Conservation (phyloP, 129 eudicot species). For the Escallonia herrerae region DNA sequence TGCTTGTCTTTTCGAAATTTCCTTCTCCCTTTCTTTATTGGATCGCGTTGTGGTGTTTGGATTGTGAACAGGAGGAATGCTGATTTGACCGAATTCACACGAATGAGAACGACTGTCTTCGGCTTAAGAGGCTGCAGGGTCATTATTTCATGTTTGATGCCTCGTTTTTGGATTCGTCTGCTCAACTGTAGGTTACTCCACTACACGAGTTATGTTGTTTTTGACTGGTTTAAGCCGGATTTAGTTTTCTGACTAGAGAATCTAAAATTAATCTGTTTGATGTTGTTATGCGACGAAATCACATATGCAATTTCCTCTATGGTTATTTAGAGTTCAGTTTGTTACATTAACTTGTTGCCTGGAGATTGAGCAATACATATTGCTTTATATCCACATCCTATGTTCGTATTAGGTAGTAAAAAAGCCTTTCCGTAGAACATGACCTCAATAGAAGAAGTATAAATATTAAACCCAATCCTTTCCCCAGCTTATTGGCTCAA, state of each 20-base stretch:
- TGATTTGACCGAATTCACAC: conserved; percentile 69
- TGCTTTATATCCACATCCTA: too few species aligned
- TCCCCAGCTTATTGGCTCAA: too few species aligned
- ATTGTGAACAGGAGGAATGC: conserved; percentile 73
- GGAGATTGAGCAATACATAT: too few species aligned
- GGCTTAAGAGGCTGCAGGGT: conserved; percentile 73
- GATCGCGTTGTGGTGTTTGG: conserved; percentile 64
- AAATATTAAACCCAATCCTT: too few species aligned
- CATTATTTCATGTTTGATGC: conserved; percentile 82
- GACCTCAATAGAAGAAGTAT: too few species aligned
- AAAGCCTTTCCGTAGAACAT: too few species aligned
- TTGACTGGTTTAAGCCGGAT: neutral
- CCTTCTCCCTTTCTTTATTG: neutral
- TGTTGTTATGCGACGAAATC: neutral
- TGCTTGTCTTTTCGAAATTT: too few species aligned
- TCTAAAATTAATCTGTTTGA: conserved; percentile 1
- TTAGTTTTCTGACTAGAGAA: too few species aligned
- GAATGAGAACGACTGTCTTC: conserved; percentile 61
- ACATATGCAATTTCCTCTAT: neutral
- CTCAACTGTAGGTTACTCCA: conserved; percentile 71
- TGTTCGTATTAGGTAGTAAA: too few species aligned
- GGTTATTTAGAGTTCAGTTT: neutral
- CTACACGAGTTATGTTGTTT: conserved; percentile 46
- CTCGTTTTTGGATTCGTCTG: conserved; percentile 64
- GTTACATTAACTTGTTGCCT: conserved; percentile 3